Evolutionary conservation across 106 monocot species (phyloP).

Genomic region (Narthecium ossifragum): DNA sequence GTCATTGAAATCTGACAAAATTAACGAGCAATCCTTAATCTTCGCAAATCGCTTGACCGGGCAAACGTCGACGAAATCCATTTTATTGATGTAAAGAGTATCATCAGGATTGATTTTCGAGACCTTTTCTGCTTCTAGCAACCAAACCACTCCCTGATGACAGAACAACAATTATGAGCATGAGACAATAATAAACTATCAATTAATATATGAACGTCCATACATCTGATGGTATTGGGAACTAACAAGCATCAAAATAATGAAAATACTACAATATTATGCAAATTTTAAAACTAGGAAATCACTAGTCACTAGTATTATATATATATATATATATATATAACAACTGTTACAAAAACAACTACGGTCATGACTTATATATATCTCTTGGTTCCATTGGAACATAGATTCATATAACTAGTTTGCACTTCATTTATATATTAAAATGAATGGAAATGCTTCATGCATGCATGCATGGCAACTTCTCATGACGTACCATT

Average conservation of each 20-base stretch:
- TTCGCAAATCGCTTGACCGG: conserved; percentile 76
- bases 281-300: too few species aligned
- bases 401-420: too few species aligned
- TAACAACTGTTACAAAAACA: too few species aligned
- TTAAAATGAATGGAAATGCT: too few species aligned
- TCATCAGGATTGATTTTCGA: conserved; percentile 34
- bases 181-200: too few species aligned
- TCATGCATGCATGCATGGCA: too few species aligned
- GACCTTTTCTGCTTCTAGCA: conserved; percentile 64
- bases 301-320: too few species aligned
- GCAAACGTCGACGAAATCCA: conserved; percentile 50
- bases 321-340: too few species aligned
- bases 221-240: not conserved
- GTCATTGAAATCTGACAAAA: conserved; percentile 53
- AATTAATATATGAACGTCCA: not conserved
- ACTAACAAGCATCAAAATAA: not conserved
- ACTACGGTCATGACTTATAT: too few species aligned
- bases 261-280: not conserved
- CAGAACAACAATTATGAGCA: conserved; percentile 1
- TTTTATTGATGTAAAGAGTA: conserved; percentile 34
- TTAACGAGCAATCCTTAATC: conserved; percentile 49
- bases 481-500: too few species aligned
- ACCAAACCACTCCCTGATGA: conserved; percentile 80
- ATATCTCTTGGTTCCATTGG: too few species aligned
- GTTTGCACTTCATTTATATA: too few species aligned